Conservation (phyloP, 805 yeast genomes). For the Candida argentea region DNA sequence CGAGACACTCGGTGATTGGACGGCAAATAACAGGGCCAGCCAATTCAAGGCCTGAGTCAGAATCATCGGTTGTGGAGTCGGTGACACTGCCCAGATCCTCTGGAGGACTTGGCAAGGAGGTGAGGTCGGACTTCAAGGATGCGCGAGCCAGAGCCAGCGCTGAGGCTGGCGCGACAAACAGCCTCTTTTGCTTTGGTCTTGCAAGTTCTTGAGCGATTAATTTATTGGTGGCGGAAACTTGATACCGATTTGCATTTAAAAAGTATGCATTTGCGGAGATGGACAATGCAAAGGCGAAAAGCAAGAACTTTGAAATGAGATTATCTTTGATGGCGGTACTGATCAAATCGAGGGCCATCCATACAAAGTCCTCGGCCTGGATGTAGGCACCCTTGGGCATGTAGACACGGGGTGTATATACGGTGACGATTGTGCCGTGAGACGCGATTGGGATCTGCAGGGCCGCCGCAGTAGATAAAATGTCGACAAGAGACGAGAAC, state of each 20-base stretch:
- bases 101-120: slow-evolving; percentile 4
- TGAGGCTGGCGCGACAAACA: slow-evolving; percentile 1
- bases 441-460: slow-evolving; percentile 35
- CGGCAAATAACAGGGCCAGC: too few species aligned
- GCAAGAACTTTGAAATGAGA: slow-evolving; percentile 64
- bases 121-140: neutral
- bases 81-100: slow-evolving; percentile 9
- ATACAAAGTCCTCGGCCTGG: slow-evolving; percentile 51
- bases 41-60: slow-evolving; percentile 16
- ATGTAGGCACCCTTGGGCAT: slow-evolving; percentile 47
- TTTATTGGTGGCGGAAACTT: slow-evolving; percentile 34
- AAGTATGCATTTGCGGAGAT: slow-evolving; percentile 76
- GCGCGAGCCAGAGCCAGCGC: neutral
- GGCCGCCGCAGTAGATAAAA: slow-evolving; percentile 31
- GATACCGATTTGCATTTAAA: slow-evolving; percentile 73
- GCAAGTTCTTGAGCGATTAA: slow-evolving; percentile 31
- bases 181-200: slow-evolving; percentile 11
- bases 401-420: slow-evolving; percentile 48
- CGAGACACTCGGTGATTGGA: slow-evolving; percentile 57
- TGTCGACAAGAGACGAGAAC: slow-evolving; percentile 5
- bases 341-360: slow-evolving; percentile 41
- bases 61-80: slow-evolving; percentile 12
- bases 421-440: slow-evolving; percentile 46
- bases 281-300: slow-evolving; percentile 64
- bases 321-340: slow-evolving; percentile 71